phyloP scores from a whole-genome alignment of 305 asterid species.

The Solanum hybrid region DNA sequence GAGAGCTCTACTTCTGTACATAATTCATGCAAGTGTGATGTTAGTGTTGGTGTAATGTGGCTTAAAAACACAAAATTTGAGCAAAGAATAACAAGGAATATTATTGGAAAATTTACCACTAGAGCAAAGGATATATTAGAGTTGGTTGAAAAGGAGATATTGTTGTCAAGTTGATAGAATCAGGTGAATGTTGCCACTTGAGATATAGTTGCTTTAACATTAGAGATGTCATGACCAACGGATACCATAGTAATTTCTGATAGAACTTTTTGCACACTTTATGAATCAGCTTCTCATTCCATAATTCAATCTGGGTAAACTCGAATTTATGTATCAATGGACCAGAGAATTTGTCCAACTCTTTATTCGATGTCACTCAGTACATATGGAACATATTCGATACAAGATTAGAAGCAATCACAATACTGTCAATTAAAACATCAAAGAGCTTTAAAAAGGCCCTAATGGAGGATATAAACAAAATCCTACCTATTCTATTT shows the following conservation, averaged over 20 bases:
- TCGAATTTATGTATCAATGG: neutral
- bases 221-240: neutral
- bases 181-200: neutral
- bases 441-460: neutral
- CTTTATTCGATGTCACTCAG: neutral
- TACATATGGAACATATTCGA: neutral
- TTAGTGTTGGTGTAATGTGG: constrained; percentile 63
- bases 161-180: constrained; percentile 27
- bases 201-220: neutral
- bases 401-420: neutral
- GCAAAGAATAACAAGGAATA: constrained; percentile 51
- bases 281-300: neutral
- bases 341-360: neutral
- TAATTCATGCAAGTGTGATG: constrained; percentile 49
- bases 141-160: constrained; percentile 46
- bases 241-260: neutral
- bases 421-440: neutral
- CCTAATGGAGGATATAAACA: neutral
- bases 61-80: constrained; percentile 51
- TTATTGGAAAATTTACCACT: constrained; percentile 38
- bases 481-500: neutral
- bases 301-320: neutral
- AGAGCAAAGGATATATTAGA: constrained; percentile 51
- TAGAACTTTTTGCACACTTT: neutral
- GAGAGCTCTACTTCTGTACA: constrained; percentile 31